Base-by-base conservation (phyloP, 495 filamentous ascomycete genomes). In the Penicillium cinerascens region DNA sequence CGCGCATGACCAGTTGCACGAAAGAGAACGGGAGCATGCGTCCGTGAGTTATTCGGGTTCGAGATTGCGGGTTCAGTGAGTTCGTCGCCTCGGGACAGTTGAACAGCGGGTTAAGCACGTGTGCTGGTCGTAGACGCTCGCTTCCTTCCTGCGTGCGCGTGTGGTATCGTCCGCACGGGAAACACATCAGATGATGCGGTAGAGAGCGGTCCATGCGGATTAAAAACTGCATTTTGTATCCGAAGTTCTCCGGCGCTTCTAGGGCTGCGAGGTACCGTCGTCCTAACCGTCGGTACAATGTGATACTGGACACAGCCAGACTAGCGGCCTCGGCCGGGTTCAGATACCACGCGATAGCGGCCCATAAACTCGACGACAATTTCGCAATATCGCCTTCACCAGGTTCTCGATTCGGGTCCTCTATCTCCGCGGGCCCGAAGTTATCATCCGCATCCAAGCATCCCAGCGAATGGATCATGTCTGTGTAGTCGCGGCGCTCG, bases 111-210 rank as follows among this genome's bases (percentile, higher is more conserved):
- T 82, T 80, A 21, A 76, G 33, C 17, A 78, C 67, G 38, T 70
- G 64, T 16, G 73, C 63, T 1, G 74, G 70, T 50, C 73, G 75
- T 15, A 85, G 55, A 7, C 68, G 67, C 57, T 85, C 82, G 42
- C 67, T 37, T 43, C 80, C 80, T 33, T 64, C 65, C 18, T 76
- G 64, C 0, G 66, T 76, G 49, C 82, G 73, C 4, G 60, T 63
- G 60, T 85, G 82, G 57, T 73, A 85, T 21, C 49, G 49, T 3
- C 49, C 70, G 55, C 82, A 85, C n/a, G 75, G 73, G 59, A 79
- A 77, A 62, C 82, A 85, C 33, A 83, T 70, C 20, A 85, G 69
- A 49, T 83, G 78, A 35, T 70, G 58, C 0, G 81, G 81, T 10
- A 78, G 62, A 3, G 64, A 49, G 15, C 53, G 52, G 52, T 83